These are phyloP conservation scores for Pinus taeda DNA, from an alignment of 75 land plant genomes.

Conservation along the genomic window DNA sequence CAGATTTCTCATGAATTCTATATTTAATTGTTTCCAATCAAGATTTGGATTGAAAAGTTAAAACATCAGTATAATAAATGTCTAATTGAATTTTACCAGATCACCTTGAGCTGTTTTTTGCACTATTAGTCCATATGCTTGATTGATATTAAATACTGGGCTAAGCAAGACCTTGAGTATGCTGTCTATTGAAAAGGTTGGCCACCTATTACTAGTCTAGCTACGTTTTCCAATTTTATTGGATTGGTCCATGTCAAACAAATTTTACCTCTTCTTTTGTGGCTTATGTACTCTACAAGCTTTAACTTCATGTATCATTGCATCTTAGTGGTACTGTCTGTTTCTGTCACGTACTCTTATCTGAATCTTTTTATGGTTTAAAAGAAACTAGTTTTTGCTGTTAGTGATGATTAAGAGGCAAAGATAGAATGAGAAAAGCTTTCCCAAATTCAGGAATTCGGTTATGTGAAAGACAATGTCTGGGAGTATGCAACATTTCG, in stretches of 20 bases:
- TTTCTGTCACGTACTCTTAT: too few species aligned
- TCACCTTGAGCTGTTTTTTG: background rate
- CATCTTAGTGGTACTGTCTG: too few species aligned
- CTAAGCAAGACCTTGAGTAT: background rate
- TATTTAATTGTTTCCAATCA: background rate
- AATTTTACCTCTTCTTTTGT: background rate
- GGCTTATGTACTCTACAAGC: background rate
- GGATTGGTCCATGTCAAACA: background rate
- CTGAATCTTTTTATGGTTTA: too few species aligned
- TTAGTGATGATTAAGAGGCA: too few species aligned
- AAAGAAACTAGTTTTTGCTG: too few species aligned
- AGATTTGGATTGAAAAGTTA: slow-evolving; percentile 3
- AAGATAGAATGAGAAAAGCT: too few species aligned
- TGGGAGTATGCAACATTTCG: too few species aligned
- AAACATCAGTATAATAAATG: background rate
- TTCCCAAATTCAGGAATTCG: too few species aligned
- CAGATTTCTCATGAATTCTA: background rate
- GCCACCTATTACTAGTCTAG: background rate
- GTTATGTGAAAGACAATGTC: too few species aligned
- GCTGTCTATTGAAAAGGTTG: background rate
- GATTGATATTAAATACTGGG: background rate
- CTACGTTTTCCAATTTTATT: background rate
- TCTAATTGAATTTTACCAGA: background rate
- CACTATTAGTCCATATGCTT: background rate
- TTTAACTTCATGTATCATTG: background rate